Evolutionary conservation across 2,329 filamentous ascomycete genomes (phyloP).

Genomic region (Trichophyton rubrum): DNA sequence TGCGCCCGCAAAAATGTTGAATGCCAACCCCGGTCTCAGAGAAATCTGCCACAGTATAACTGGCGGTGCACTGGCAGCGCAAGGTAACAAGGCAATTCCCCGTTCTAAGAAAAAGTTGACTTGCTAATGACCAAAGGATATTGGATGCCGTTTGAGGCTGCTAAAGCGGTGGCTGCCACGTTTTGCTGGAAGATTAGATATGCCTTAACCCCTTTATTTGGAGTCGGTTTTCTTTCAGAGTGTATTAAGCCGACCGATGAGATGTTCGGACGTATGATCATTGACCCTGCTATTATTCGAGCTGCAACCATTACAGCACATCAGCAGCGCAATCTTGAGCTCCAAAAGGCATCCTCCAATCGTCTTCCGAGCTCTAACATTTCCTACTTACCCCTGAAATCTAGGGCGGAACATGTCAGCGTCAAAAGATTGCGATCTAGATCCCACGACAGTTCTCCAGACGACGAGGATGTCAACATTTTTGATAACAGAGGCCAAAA

Average conservation of each 20-base stretch:
- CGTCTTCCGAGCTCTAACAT: background rate
- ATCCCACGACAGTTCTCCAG: background rate
- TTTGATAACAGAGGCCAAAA: background rate
- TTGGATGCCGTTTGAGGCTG: conserved; percentile 88
- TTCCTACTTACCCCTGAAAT: background rate
- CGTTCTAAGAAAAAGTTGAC: background rate
- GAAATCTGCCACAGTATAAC: conserved; percentile 94
- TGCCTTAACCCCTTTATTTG: conserved; percentile 82
- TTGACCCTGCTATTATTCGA: conserved; percentile 16
- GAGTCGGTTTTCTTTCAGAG: conserved; percentile 59
- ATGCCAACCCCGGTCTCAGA: conserved; percentile 64
- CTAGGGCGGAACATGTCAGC: background rate
- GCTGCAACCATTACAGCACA: conserved; percentile 16
- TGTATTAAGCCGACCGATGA: conserved; percentile 53
- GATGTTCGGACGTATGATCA: conserved; percentile 24
- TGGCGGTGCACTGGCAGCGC: conserved; percentile 75
- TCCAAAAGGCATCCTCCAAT: background rate
- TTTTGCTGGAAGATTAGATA: conserved; percentile 79
- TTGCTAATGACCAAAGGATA: conserved; percentile 52
- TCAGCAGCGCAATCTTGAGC: conserved; percentile 13
- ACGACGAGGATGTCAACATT: background rate
- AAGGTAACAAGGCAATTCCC: conserved; percentile 46
- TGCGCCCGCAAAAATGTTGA: conserved; percentile 70
- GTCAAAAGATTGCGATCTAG: conserved; percentile 7
- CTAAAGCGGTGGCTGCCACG: conserved; percentile 72